These are phyloP conservation scores for Penicillium argentinense DNA, from an alignment of 495 filamentous ascomycete species.

Conservation along the genomic window DNA sequence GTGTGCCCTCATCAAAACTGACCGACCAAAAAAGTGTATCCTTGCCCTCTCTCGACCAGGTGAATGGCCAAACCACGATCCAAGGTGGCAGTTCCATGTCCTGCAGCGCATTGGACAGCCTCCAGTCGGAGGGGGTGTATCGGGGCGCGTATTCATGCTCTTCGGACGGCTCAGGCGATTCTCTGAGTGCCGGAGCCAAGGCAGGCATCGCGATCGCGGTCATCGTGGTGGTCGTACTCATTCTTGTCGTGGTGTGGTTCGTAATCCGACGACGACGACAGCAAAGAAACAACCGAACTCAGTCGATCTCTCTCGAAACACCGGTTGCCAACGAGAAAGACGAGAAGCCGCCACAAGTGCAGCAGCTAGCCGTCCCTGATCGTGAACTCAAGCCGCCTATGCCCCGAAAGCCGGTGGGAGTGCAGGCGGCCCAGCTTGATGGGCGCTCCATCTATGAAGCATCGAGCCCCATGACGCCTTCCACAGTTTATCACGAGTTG, in stretches of 20 bases:
- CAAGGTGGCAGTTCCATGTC: slow-evolving; percentile 18
- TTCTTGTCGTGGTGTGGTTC: slow-evolving; percentile 26
- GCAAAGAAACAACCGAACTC: neutral
- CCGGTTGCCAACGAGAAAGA: neutral
- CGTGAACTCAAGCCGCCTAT: neutral
- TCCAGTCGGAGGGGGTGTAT: slow-evolving; percentile 19
- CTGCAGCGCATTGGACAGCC: slow-evolving; percentile 20
- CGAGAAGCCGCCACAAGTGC: neutral
- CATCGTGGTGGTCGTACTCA: slow-evolving; percentile 26
- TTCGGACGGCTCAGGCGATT: neutral
- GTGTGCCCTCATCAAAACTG: no score
- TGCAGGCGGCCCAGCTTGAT: slow-evolving; percentile 13
- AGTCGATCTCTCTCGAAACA: neutral
- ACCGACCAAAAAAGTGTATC: slow-evolving; percentile 21
- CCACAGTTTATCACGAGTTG: slow-evolving; percentile 19
- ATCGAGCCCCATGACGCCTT: slow-evolving; percentile 4
- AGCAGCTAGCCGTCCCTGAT: neutral
- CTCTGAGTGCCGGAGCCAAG: slow-evolving; percentile 29
- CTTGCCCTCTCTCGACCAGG: slow-evolving; percentile 24
- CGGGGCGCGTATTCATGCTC: slow-evolving; percentile 23
- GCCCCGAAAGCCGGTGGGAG: slow-evolving; percentile 17
- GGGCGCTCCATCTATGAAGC: slow-evolving; percentile 22
- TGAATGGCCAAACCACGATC: slow-evolving; percentile 27
- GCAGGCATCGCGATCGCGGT: slow-evolving; percentile 32
- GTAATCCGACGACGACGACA: slow-evolving; percentile 19